Conservation (phyloP, 176 grass and related monocot species). For the Carex scoparia region DNA sequence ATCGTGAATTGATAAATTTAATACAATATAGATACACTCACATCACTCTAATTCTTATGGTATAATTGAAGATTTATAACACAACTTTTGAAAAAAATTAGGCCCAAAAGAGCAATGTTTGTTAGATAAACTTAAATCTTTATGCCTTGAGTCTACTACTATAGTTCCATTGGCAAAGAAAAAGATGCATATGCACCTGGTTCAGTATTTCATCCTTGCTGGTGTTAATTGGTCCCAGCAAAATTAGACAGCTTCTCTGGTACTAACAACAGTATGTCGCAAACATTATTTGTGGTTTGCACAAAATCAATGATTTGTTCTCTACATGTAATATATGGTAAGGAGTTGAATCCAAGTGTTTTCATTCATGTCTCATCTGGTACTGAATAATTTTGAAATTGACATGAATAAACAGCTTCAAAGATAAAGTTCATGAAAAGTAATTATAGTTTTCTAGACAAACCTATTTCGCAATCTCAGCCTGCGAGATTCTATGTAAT, state of each 20-base stretch:
- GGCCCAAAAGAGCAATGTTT: not conserved
- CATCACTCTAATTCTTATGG: not conserved
- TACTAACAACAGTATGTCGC: too few species aligned
- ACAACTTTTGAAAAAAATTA: not conserved
- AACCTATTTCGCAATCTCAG: not conserved
- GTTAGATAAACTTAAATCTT: not conserved
- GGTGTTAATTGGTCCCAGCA: too few species aligned
- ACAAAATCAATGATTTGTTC: too few species aligned
- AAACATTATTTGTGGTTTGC: too few species aligned
- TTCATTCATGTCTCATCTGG: not conserved
- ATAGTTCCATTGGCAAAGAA: too few species aligned
- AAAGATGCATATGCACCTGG: too few species aligned
- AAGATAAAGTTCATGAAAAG: not conserved
- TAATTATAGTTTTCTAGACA: not conserved
- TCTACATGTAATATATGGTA: not conserved
- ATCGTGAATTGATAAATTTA: too few species aligned
- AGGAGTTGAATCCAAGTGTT: not conserved
- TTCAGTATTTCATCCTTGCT: too few species aligned
- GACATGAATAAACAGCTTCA: too few species aligned
- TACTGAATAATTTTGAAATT: not conserved
- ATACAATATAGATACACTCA: too few species aligned
- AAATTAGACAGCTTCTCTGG: too few species aligned
- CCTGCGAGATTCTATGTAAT: not conserved
- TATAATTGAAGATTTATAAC: not conserved
- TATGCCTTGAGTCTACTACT: not conserved